Base-by-base conservation (phyloP, 345 rosid species). In the Leavenworthia alabamica region DNA sequence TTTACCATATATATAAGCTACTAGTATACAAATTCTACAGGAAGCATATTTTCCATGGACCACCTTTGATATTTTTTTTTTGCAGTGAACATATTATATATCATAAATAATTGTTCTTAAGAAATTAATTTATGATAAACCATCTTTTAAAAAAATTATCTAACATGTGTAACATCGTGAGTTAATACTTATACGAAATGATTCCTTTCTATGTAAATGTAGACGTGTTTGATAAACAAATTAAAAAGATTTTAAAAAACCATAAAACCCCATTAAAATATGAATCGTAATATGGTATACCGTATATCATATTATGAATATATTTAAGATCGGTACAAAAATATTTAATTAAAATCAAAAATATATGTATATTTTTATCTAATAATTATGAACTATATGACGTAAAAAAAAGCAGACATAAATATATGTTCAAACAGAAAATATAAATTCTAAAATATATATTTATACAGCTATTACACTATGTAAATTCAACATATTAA, bases 181-280 rank as follows among this genome's bases (percentile, higher is more conserved):
- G 64, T n/a, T n/a, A n/a, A n/a, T 9, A 37, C 46, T 31, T 46
- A 22, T 68, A 51, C 37, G 31, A 41, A 37, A 48, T 50, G 60
- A 68, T 60, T 50, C 46, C 32, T 60, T 24, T 32, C 7, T 42
- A 67, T 66, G 73, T n/a, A n/a, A n/a, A n/a, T n/a, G n/a, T n/a
- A n/a, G n/a, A n/a, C n/a, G n/a, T n/a, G n/a, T n/a, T n/a, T n/a
- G n/a, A n/a, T n/a, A n/a, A n/a, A n/a, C n/a, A n/a, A n/a, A n/a
- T n/a, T n/a, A n/a, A n/a, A n/a, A n/a, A n/a, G n/a, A n/a, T n/a
- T n/a, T n/a, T n/a, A n/a, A n/a, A n/a, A n/a, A n/a, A n/a, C n/a
- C n/a, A n/a, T 67, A 47, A 20, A 24, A n/a, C n/a, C 32, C 32
- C 32, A 7, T 28, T 29, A 29, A 31, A 7, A 29, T 7, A 29